These are phyloP conservation scores for Fusarium sulawesiense DNA, from an alignment of 2,329 filamentous ascomycete genomes.

Conservation along the genomic window DNA sequence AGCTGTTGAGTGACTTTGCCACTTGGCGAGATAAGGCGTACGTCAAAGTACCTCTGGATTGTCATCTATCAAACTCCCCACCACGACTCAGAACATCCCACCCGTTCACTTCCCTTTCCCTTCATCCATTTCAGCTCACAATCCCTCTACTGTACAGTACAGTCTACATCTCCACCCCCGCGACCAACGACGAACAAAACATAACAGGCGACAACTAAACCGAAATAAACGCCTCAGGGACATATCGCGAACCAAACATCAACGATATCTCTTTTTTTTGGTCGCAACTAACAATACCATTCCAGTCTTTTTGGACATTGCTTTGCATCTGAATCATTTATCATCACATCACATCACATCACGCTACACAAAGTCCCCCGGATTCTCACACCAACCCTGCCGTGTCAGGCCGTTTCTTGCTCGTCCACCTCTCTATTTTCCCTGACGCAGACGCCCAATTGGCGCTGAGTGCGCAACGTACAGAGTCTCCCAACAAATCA, in stretches of 20 bases:
- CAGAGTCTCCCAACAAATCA: conserved; percentile 1
- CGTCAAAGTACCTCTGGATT: background rate
- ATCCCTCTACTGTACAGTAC: background rate
- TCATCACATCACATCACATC: conserved; percentile 5
- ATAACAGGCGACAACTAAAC: background rate
- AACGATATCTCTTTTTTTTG: conserved; percentile 3
- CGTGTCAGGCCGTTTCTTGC: conserved; percentile 29
- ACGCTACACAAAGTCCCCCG: conserved; percentile 33
- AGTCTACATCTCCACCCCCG: conserved; percentile 33
- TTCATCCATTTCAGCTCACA: conserved; percentile 30
- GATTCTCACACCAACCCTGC: conserved; percentile 31
- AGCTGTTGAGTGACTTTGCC: background rate
- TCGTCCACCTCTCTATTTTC: conserved; percentile 11
- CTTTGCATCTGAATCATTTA: conserved; percentile 13
- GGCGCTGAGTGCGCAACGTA: conserved; percentile 33
- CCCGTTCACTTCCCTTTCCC: conserved; percentile 23
- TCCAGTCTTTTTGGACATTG: background rate
- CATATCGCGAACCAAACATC: background rate
- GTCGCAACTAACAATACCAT: background rate
- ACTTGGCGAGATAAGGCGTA: rapidly evolving
- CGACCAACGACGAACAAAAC: conserved; percentile 32
- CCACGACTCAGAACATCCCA: conserved; percentile 22
- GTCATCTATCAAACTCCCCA: conserved; percentile 21
- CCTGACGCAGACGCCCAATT: conserved; percentile 22
- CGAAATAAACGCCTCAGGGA: conserved; percentile 3